Evolutionary conservation across 2,329 filamentous ascomycete genomes (phyloP), one percentile per base, ranked within the genome.

Genomic region (Didymella sp.): DNA sequence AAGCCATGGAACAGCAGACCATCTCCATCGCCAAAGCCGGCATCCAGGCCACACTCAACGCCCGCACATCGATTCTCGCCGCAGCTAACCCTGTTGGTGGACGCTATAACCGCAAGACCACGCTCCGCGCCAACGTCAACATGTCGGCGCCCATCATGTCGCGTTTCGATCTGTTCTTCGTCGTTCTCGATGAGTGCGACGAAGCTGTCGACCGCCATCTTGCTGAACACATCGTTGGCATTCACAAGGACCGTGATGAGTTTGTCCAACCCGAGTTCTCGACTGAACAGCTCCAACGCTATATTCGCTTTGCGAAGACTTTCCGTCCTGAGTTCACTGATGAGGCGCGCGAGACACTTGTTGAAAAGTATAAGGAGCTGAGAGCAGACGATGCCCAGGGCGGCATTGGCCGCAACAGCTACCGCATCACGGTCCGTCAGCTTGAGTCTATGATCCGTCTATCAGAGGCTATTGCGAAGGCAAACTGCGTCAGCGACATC

Each of bases 1-100:
- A 99, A 86, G 95, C 95, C 58, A 99, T 99, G 95, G 95, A 99
- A 85, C 95, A 99, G 81, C 95, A 99, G 79, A 99, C 95, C 5
- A 99, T 99, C 64, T 97, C 92, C 8, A 99, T 99, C 70, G 94
- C 95, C 58, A 99, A 99, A 79, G 95, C 95, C 5, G 95, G 95
- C 70, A 99, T 99, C 57, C 95, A 99, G 76, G 96, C 95, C 4
- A 99, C 95, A 0, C 85, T 99, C 42, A 99, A 99, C 73, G 95
- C 95, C 2, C 87, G 95, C 52, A 97, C 95, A 0, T 95, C 90
- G 43, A 98, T 99, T 69, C 88, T 99, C 15, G 95, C 95, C 0
- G 95, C 95, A 6, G 95, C 95, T 27, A 99, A 99, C 76, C 95
- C 95, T 0, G 92, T 99, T 4, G 92, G 92, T 25, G 95, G 95